Conservation (phyloP, 2,329 filamentous ascomycete genomes). For the Colletotrichum phormii region DNA sequence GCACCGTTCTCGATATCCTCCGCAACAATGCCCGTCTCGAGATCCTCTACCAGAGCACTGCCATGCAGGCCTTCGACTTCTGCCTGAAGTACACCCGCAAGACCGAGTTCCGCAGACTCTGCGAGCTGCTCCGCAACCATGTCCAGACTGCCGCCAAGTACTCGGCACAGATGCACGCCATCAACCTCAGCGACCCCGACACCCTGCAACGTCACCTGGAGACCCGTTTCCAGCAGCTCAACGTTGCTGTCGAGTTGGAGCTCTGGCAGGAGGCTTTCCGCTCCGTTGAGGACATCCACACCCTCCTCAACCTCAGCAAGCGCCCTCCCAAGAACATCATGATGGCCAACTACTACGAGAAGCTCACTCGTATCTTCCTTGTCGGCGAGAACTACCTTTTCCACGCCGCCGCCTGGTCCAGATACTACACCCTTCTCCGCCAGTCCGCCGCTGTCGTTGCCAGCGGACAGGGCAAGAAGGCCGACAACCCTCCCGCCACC, state of each 20-base stretch:
- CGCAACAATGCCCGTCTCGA: conserved; percentile 99
- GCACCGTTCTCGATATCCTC: conserved; percentile 96
- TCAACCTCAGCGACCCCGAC: conserved; percentile 97
- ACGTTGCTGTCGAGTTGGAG: conserved; percentile 97
- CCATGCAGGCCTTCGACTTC: conserved; percentile 98
- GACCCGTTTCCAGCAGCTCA: conserved; percentile 97
- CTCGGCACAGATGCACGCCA: conserved; percentile 98
- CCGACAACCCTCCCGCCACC: conserved; percentile 90
- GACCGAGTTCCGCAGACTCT: conserved; percentile 98
- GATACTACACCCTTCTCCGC: conserved; percentile 96
- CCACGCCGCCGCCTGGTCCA: conserved; percentile 96
- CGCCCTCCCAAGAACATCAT: conserved; percentile 98
- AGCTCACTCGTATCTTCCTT: conserved; percentile 97
- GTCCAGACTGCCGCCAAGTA: conserved; percentile 99
- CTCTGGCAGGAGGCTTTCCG: conserved; percentile 99
- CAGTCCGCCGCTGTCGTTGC: conserved; percentile 88
- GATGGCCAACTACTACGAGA: conserved; percentile 99
- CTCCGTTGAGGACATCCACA: conserved; percentile 99
- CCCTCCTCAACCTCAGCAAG: conserved; percentile 96
- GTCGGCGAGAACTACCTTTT: conserved; percentile 99
- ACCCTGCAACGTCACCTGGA: conserved; percentile 97
- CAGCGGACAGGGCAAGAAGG: conserved; percentile 88
- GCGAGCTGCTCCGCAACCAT: conserved; percentile 97
- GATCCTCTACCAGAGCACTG: conserved; percentile 97
- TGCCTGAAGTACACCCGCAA: conserved; percentile 98